Evolutionary conservation across 768 basidiomycete species (phyloP).

Genomic region (Xerocomellus amylosporus): DNA sequence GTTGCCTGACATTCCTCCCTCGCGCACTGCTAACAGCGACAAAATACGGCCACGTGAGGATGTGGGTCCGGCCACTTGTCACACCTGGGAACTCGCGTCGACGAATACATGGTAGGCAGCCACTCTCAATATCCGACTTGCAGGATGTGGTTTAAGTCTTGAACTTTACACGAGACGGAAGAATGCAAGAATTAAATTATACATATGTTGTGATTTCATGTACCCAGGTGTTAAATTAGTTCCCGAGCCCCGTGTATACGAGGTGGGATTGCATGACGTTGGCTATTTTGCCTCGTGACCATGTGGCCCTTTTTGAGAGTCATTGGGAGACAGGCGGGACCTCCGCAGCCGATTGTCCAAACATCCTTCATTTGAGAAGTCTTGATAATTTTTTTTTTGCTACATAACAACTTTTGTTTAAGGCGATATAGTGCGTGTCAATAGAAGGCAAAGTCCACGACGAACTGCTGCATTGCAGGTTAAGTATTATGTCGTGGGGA

Average conservation of each 20-base stretch:
- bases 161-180: background rate
- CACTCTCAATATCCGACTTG: conserved; percentile 31
- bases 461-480: background rate
- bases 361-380: background rate
- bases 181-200: conserved; percentile 11
- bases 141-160: conserved; percentile 23
- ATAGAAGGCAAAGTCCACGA: background rate
- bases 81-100: conserved; percentile 27
- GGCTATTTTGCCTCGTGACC: background rate
- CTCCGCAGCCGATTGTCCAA: no score
- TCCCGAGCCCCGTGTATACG: background rate
- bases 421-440: background rate
- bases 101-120: conserved; percentile 30
- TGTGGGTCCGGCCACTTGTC: conserved; percentile 80
- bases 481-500: no score
- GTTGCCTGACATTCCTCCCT: conserved; percentile 73
- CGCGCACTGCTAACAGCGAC: conserved; percentile 76
- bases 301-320: background rate
- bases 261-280: background rate
- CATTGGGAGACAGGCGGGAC: background rate
- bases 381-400: background rate
- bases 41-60: conserved; percentile 71
- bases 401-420: background rate
- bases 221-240: background rate
- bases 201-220: conserved; percentile 7